A percentile compares a stretch with the other conserved stretches of the same genome.
Conservation (phyloP, 1,284 basidiomycete species). For the Schizophyllum amplum region DNA sequence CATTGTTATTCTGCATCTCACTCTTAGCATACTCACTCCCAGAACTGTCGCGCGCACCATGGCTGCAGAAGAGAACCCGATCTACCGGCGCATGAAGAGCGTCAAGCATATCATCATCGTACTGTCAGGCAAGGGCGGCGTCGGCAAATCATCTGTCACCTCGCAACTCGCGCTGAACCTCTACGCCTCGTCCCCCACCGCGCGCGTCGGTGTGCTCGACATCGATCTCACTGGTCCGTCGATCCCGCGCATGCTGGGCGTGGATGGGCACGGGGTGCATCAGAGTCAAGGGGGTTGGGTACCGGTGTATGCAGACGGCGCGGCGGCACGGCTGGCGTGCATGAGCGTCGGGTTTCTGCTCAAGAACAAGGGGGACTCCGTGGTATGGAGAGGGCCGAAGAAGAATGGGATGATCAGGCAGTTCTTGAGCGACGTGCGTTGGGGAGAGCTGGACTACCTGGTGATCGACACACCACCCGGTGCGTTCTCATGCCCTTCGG, state of each 20-base stretch:
- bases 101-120: slow-evolving; percentile 91
- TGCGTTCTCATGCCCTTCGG: slow-evolving; percentile 22
- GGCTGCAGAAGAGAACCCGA: slow-evolving; percentile 29
- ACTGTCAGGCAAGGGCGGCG: slow-evolving; percentile 94
- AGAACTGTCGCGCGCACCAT: slow-evolving; percentile 11
- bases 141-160: slow-evolving; percentile 95
- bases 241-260: slow-evolving; percentile 94
- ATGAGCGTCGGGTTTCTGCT: slow-evolving; percentile 98
- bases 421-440: slow-evolving; percentile 92
- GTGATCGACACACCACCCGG: slow-evolving; percentile 98
- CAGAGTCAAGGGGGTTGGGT: slow-evolving; percentile 97
- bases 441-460: slow-evolving; percentile 95
- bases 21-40: no score
- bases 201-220: slow-evolving; percentile 87
- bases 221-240: slow-evolving; percentile 96
- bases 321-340: slow-evolving; percentile 68
- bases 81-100: slow-evolving; percentile 47
- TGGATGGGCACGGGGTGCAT: slow-evolving; percentile 82
- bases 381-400: slow-evolving; percentile 98
- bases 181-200: slow-evolving; percentile 54
- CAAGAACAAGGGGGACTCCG: slow-evolving; percentile 83
- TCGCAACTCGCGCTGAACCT: slow-evolving; percentile 90
- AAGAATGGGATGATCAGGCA: slow-evolving; percentile 99
- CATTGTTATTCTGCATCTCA: not conserved
- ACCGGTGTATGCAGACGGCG: slow-evolving; percentile 85